A percentile compares a stretch with the other conserved stretches of the same genome.
Evolutionary conservation across 2,329 filamentous ascomycete species (phyloP).

Genomic region (Colletotrichum truncatum): DNA sequence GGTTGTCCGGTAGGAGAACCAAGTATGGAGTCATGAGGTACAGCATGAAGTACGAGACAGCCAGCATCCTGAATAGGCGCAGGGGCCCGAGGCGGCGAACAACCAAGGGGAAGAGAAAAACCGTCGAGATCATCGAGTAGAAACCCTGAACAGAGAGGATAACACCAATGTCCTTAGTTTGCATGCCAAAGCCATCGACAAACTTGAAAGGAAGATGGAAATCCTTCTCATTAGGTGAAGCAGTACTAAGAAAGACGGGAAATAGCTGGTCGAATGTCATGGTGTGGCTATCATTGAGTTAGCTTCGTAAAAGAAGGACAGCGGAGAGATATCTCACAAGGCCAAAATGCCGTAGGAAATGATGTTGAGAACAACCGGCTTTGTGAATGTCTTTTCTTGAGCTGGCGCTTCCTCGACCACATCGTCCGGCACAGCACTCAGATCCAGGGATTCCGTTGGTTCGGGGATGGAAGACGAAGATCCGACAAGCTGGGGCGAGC

Average conservation of each 20-base stretch:
- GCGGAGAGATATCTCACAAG: slow-evolving; percentile 73
- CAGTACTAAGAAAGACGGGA: slow-evolving; percentile 87
- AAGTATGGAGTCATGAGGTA: slow-evolving; percentile 92
- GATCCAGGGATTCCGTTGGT: slow-evolving; percentile 46
- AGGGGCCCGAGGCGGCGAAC: slow-evolving; percentile 81
- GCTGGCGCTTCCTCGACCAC: background rate
- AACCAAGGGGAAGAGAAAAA: slow-evolving; percentile 84
- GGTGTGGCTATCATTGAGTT: slow-evolving; percentile 74
- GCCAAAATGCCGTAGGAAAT: slow-evolving; percentile 91
- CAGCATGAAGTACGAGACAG: slow-evolving; percentile 84
- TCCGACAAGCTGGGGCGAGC: slow-evolving; percentile 58
- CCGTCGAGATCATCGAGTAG: slow-evolving; percentile 88
- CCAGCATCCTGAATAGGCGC: slow-evolving; percentile 82
- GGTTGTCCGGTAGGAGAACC: slow-evolving; percentile 77
- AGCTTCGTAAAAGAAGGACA: slow-evolving; percentile 17
- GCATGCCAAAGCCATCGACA: slow-evolving; percentile 83
- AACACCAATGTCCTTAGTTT: slow-evolving; percentile 84
- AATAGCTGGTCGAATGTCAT: slow-evolving; percentile 96
- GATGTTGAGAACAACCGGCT: slow-evolving; percentile 86
- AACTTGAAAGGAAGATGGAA: slow-evolving; percentile 84
- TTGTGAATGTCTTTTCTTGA: slow-evolving; percentile 74
- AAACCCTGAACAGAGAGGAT: slow-evolving; percentile 90
- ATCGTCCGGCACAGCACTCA: slow-evolving; percentile 30
- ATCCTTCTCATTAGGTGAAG: slow-evolving; percentile 49
- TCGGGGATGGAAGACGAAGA: slow-evolving; percentile 38